Conservation (phyloP, 306 rosid genomes). For the Vicia villosa region DNA sequence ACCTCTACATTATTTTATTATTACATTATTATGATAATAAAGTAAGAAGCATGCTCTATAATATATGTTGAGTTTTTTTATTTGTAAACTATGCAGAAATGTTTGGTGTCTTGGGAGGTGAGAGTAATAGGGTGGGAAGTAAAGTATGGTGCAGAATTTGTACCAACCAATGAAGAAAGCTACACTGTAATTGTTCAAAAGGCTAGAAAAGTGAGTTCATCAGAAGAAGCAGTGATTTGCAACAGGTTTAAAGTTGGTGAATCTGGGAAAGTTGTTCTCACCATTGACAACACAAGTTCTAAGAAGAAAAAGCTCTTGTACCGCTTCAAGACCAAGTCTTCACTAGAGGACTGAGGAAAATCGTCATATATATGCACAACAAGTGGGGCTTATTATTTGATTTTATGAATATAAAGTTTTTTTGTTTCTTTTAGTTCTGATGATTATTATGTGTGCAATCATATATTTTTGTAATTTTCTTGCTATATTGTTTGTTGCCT, state of each 20-base stretch:
- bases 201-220: slow-evolving; percentile 52
- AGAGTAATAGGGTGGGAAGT: slow-evolving; percentile 89
- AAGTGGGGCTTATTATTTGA: background rate
- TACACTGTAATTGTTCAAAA: slow-evolving; percentile 72
- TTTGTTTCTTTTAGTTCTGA: slow-evolving; percentile 1
- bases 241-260: slow-evolving; percentile 62
- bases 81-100: slow-evolving; percentile 34
- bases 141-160: slow-evolving; percentile 73
- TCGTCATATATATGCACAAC: background rate
- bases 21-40: background rate
- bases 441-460: slow-evolving; percentile 33
- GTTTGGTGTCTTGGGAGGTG: slow-evolving; percentile 67
- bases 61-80: background rate
- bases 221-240: slow-evolving; percentile 58
- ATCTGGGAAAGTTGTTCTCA: slow-evolving; percentile 72
- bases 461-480: slow-evolving; percentile 26
- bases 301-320: slow-evolving; percentile 86
- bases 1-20: background rate
- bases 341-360: slow-evolving; percentile 40
- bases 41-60: background rate
- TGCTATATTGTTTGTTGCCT: background rate
- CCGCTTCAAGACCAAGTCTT: slow-evolving; percentile 66
- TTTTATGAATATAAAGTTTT: slow-evolving; percentile 2
- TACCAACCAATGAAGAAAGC: slow-evolving; percentile 64
- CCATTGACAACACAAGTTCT: slow-evolving; percentile 63